phyloP scores from a whole-genome alignment of 164 flowering plant genomes.

The Litsea cubeba region DNA sequence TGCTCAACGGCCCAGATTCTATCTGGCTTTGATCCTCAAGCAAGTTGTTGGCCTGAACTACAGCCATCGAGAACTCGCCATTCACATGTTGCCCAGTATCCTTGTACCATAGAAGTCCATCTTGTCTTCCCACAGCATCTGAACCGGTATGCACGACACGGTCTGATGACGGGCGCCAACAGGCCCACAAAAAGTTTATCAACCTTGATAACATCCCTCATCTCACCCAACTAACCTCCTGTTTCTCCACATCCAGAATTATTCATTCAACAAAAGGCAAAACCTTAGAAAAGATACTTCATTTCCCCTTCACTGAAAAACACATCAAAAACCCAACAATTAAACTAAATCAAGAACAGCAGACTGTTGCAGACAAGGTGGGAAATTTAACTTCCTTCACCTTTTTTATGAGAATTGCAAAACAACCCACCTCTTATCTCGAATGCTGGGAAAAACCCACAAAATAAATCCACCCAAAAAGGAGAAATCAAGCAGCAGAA shows the following conservation, averaged over 20 bases:
- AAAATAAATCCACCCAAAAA: background rate
- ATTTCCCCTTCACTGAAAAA: background rate
- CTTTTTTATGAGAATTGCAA: background rate
- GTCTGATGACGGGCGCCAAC: conserved; percentile 52
- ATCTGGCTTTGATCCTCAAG: conserved; percentile 82
- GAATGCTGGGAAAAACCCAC: background rate
- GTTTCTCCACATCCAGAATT: conserved; percentile 28
- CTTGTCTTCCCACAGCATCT: conserved; percentile 51
- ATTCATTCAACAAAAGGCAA: background rate
- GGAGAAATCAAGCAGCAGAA: background rate
- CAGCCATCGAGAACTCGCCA: conserved; percentile 85
- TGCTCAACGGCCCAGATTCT: conserved; percentile 60
- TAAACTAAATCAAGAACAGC: background rate
- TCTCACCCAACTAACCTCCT: conserved; percentile 44
- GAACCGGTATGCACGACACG: conserved; percentile 36
- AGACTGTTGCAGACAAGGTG: background rate
- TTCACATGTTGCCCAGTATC: conserved; percentile 61
- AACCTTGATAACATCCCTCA: conserved; percentile 71
- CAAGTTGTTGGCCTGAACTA: conserved; percentile 69
- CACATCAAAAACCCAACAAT: background rate
- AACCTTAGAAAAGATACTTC: background rate
- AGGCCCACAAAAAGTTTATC: conserved; percentile 58
- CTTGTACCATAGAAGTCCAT: conserved; percentile 76
- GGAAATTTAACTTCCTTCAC: background rate
- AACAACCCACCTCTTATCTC: background rate